These are phyloP conservation scores for Bipolaris cookei DNA, from an alignment of 2,329 filamentous ascomycete genomes.

Conservation along the genomic window DNA sequence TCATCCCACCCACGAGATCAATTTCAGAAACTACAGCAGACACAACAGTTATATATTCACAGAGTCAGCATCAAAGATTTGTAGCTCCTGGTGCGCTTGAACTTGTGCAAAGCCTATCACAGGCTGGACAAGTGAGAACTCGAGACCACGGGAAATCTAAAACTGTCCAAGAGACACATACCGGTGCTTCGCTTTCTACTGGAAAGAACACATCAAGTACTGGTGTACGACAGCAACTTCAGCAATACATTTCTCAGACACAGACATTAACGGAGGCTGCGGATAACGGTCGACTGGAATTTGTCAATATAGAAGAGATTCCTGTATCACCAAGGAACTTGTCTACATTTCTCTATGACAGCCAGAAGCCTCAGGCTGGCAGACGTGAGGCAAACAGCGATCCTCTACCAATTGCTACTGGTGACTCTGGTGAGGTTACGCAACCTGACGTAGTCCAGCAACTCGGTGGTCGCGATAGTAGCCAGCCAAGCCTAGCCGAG, in stretches of 20 bases:
- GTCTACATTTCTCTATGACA: not conserved
- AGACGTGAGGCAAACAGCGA: not conserved
- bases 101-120: constrained; percentile 4
- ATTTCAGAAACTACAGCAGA: constrained; percentile 40
- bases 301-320: not conserved
- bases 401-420: not conserved
- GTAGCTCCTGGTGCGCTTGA: constrained; percentile 15
- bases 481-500: constrained; percentile 17
- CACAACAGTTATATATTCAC: constrained; percentile 21
- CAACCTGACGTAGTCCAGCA: constrained; percentile 3
- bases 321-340: not conserved
- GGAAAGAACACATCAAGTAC: not conserved
- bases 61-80: constrained; percentile 17
- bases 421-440: not conserved
- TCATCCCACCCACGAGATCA: constrained; percentile 28
- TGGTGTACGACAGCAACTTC: not conserved
- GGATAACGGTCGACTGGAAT: not conserved
- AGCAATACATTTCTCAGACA: not conserved
- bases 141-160: not conserved
- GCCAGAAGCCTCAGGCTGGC: not conserved
- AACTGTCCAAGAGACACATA: not conserved
- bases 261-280: not conserved
- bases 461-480: constrained; percentile 5
- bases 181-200: not conserved
- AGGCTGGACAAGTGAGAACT: not conserved